Conservation (phyloP, 768 basidiomycete genomes). For the Collybia sp. region DNA sequence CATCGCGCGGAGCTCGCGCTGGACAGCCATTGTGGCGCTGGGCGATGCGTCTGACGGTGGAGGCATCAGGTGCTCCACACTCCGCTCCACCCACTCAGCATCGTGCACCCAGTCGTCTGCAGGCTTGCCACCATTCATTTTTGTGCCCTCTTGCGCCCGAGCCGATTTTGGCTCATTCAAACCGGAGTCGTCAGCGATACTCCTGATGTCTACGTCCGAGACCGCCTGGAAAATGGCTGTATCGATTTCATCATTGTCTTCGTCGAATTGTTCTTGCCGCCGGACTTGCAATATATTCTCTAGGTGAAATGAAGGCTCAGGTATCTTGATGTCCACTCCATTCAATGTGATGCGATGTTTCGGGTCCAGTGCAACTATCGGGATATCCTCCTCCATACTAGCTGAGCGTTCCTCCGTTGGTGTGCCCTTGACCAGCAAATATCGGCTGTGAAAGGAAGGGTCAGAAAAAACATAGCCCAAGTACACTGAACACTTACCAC, state of each 20-base stretch:
- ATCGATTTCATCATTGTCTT: constrained; percentile 49
- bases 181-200: constrained; percentile 26
- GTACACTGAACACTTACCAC: constrained; percentile 35
- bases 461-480: background rate
- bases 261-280: constrained; percentile 32
- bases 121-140: constrained; percentile 15
- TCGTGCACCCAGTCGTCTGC: constrained; percentile 54
- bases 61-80: constrained; percentile 46
- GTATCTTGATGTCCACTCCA: constrained; percentile 40
- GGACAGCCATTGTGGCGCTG: constrained; percentile 51
- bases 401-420: background rate
- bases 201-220: constrained; percentile 8
- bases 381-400: constrained; percentile 18
- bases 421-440: constrained; percentile 48
- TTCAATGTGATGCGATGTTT: constrained; percentile 35
- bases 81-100: constrained; percentile 38
- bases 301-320: constrained; percentile 53
- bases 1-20: constrained; percentile 58
- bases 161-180: constrained; percentile 15
- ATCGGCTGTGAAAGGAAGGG: constrained; percentile 37
- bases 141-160: constrained; percentile 6
- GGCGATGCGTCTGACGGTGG: constrained; percentile 55
- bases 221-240: constrained; percentile 33
- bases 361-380: constrained; percentile 47
- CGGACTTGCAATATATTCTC: constrained; percentile 40